Percentiles rank a stretch among this genome's conserved stretches.
Evolutionary conservation across 2,329 filamentous ascomycete genomes (phyloP).

Genomic region (Aspergillus proliferans): DNA sequence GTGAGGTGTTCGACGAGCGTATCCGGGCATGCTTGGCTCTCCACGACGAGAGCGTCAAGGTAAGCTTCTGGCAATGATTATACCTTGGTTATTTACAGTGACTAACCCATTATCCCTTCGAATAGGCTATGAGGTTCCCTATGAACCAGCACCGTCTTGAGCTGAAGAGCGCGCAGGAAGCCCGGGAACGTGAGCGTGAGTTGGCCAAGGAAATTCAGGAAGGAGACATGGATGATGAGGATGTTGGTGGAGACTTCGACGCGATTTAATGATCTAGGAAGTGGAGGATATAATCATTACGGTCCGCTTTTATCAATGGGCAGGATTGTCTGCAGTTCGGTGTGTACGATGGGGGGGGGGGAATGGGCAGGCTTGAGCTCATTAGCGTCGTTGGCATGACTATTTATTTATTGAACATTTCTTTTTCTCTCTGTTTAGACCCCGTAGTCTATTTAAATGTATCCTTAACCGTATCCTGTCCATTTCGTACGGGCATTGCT

Average conservation of each 20-base stretch:
- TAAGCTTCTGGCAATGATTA: slow-evolving; percentile 37
- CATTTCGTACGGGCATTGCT: not conserved
- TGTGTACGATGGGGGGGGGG: slow-evolving; percentile 18
- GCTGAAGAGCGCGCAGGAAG: slow-evolving; percentile 96
- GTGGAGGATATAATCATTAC: slow-evolving; percentile 13
- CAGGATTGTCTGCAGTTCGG: slow-evolving; percentile 19
- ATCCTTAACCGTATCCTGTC: not conserved
- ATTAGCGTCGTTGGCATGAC: slow-evolving; percentile 21
- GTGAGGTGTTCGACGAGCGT: slow-evolving; percentile 95
- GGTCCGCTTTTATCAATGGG: slow-evolving; percentile 8
- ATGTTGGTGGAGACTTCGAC: slow-evolving; percentile 92
- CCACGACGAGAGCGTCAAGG: slow-evolving; percentile 97
- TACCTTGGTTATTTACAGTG: not conserved
- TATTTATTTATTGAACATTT: slow-evolving; percentile 17
- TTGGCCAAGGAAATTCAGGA: slow-evolving; percentile 99
- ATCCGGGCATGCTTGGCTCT: slow-evolving; percentile 85
- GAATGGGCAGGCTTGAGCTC: slow-evolving; percentile 21
- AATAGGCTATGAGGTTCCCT: slow-evolving; percentile 91
- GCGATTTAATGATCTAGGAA: slow-evolving; percentile 61
- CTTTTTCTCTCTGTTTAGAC: not conserved
- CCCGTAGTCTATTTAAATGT: slow-evolving; percentile 3
- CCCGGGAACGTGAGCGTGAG: slow-evolving; percentile 91
- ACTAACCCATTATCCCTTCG: not conserved
- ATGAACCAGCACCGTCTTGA: slow-evolving; percentile 99
- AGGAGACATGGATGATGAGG: slow-evolving; percentile 92